Base-by-base conservation (phyloP, 495 filamentous ascomycete species). In the Xylaria flabelliformis region DNA sequence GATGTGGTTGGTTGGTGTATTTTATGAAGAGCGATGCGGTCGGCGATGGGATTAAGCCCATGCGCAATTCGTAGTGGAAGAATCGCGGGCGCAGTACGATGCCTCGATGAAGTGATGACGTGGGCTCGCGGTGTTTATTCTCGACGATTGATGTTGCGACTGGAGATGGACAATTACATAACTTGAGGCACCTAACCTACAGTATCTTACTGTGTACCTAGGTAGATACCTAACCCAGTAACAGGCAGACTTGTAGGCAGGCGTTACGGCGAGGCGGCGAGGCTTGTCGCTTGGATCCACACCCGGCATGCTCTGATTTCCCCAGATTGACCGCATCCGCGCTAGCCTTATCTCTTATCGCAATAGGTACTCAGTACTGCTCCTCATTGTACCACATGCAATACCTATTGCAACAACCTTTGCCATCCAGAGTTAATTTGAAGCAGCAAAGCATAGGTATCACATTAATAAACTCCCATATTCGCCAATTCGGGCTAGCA, bases 241-340 rank as follows among this genome's bases (percentile, higher is more conserved):
- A 19, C 19, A n/a, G 46, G 17, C 46, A 42, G 39, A 42, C 39
- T 42, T 29, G 39, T 42, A 42, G 39, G 39, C 39, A 42, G 39
- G 10, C 46, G 46, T 50, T 50, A 13, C 39, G 39, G 39, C 39
- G 39, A 42, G 39, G 46, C 19, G 46, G 46, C 46, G 46, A 50
- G 46, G 50, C 50, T 24, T 51, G n/a, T 51, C 50, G 21, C n/a
- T n/a, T 51, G n/a, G 50, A 51, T 51, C 50, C 50, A 51, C 50
- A 10, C 8, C 9, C 50, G 50, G 15, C 50, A 24, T 8, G 36
- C 36, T 39, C 36, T 39, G 36, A 8, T 39, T 36, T 39, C 36
- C 36, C 36, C 36, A 39, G 34, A 36, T 36, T 29, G 34, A 36
- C 34, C 34, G 6, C 6, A 8, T 8, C 36, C 8, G n/a, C 17